Percentiles rank a stretch among this genome's conserved stretches.
Conservation (phyloP, 169 alveolate genomes). For the Cystoisospora suis region DNA sequence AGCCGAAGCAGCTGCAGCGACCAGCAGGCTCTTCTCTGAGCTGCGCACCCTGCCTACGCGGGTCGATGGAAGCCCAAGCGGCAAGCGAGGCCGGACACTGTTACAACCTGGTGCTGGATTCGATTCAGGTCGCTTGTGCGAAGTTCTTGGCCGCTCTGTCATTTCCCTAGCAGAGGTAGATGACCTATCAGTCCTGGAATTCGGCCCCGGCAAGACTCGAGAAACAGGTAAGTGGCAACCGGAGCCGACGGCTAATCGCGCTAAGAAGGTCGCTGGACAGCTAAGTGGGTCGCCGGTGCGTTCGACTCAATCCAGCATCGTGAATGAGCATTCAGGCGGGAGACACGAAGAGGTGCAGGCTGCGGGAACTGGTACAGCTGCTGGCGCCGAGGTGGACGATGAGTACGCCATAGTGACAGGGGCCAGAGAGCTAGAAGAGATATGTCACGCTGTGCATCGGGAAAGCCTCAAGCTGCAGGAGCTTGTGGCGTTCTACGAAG, state of each 20-base stretch:
- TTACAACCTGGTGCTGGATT: too few species aligned
- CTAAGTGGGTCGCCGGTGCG: too few species aligned
- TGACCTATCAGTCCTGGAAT: background rate
- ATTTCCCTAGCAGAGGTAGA: background rate
- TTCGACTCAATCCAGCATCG: too few species aligned
- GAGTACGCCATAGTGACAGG: background rate
- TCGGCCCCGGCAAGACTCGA: background rate
- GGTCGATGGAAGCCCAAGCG: too few species aligned
- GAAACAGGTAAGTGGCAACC: background rate
- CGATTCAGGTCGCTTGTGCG: background rate
- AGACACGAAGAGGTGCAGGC: too few species aligned
- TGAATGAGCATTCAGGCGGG: too few species aligned
- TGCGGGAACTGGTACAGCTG: background rate
- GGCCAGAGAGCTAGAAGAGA: background rate
- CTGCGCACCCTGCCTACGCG: too few species aligned
- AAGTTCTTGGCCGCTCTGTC: background rate
- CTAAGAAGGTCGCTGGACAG: too few species aligned
- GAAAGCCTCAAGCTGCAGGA: slow-evolving; percentile 7
- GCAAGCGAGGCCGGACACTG: too few species aligned
- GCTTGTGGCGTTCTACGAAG: slow-evolving; percentile 3
- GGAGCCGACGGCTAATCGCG: too few species aligned
- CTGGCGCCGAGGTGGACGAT: background rate
- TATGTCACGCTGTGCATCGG: background rate
- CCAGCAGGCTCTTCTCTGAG: too few species aligned
- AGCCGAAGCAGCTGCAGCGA: background rate